Evolutionary conservation across 2,329 filamentous ascomycete species (phyloP), one percentile per base, ranked within the genome.

Genomic region (Venturia carpophila): DNA sequence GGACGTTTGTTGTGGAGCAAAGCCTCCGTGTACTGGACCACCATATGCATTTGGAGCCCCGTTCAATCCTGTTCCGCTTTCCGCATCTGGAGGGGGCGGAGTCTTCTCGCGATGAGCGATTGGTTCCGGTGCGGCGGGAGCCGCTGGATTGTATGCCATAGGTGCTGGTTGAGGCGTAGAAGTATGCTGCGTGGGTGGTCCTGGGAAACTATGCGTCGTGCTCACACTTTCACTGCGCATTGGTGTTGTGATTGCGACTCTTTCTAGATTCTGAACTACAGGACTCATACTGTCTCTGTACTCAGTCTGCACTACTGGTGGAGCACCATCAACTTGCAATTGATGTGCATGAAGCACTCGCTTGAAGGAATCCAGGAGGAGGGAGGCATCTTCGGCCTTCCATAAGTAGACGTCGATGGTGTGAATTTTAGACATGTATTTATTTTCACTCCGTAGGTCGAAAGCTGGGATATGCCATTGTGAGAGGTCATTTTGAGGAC

Each of bases 371-470:
- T 87, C 87, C 67, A 92, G 77, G 68, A 92, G 90, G 65, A 85
- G 82, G 37, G 85, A 77, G 1, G 89, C 88, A 75, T 92, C 89
- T 65, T 85, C 80, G 67, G 85, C 84, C 0, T 86, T 90, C 88
- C 88, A 92, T 71, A 92, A 89, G 77, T 93, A 93, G 17, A 92
- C 78, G 71, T 92, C 89, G 66, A 92, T 73, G 0, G 87, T 87
- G 72, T 91, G 86, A 9, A 93, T 82, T 72, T 85, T 86, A 77
- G 91, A 91, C 79, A 91, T 84, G 74, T 91, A 92, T 74, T 89
- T 91, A 72, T 84, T 86, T 74, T 92, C 85, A 74, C 91, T 90
- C 62, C 81, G 81, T 1, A 85, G 84, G 73, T 92, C 88, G 73
- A 83, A 88, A 0, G 85, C 86, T 1, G 89, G 88, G 7, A 92